A percentile compares a stretch with the other conserved stretches of the same genome.
These are phyloP conservation scores for Paecilomyces sp. DNA, from an alignment of 2,329 filamentous ascomycete genomes.

Conservation along the genomic window DNA sequence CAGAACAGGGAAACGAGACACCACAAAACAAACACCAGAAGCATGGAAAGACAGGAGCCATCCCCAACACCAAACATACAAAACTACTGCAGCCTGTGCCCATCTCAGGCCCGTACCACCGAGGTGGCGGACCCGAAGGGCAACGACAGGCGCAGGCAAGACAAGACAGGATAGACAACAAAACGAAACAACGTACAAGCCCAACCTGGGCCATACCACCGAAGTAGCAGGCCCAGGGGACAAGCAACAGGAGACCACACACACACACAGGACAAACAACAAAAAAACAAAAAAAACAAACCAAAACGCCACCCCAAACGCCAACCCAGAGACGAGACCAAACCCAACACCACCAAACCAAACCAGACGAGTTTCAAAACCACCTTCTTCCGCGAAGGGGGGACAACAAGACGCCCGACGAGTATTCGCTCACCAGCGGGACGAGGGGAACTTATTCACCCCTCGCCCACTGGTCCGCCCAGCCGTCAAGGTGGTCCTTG, in stretches of 20 bases:
- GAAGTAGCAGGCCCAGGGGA: neutral
- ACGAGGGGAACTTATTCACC: conserved; percentile 5
- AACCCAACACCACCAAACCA: neutral
- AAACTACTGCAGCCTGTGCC: neutral
- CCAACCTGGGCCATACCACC: neutral
- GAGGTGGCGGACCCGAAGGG: neutral
- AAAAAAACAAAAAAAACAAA: neutral
- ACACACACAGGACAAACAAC: neutral
- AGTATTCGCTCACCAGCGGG: neutral
- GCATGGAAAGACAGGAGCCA: neutral
- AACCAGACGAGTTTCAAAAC: neutral
- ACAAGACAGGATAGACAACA: neutral
- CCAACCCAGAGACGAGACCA: neutral
- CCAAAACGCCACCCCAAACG: no score
- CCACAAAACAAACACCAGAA: neutral
- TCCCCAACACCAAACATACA: neutral
- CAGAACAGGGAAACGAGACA: neutral
- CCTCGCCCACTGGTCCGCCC: conserved; percentile 13
- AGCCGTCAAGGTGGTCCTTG: conserved; percentile 12
- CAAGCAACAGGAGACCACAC: neutral
- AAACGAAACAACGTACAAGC: neutral
- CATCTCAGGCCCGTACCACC: neutral
- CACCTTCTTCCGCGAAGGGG: neutral
- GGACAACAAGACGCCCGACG: neutral
- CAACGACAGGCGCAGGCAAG: neutral